Evolutionary conservation across 1,284 basidiomycete species (phyloP).

Genomic region (Ganoderma sp.): DNA sequence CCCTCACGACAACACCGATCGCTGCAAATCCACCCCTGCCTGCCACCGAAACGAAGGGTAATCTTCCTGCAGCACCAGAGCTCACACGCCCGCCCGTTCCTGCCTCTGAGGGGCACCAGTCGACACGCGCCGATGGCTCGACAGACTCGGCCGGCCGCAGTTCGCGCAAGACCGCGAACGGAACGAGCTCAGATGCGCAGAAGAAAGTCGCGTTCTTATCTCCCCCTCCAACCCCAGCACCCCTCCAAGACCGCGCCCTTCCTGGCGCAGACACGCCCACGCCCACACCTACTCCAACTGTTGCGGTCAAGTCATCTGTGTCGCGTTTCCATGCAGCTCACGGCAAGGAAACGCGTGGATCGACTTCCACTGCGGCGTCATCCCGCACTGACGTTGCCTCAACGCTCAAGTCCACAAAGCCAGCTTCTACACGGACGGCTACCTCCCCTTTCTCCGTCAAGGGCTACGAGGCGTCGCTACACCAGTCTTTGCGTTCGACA

Average conservation of each 20-base stretch:
- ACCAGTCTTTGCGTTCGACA: slow-evolving; percentile 71
- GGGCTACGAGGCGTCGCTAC: slow-evolving; percentile 52
- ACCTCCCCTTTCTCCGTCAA: slow-evolving; percentile 67
- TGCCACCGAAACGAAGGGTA: slow-evolving; percentile 32
- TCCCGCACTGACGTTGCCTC: slow-evolving; percentile 51
- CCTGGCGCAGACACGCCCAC: slow-evolving; percentile 48
- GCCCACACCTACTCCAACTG: slow-evolving; percentile 32
- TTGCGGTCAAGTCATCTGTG: slow-evolving; percentile 63
- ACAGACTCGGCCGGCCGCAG: slow-evolving; percentile 56
- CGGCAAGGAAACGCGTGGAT: slow-evolving; percentile 70
- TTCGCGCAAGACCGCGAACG: slow-evolving; percentile 60
- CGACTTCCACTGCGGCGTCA: slow-evolving; percentile 60
- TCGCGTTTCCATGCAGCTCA: slow-evolving; percentile 77
- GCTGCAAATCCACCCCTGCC: slow-evolving; percentile 34
- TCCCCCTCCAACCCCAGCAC: slow-evolving; percentile 68
- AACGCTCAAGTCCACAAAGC: slow-evolving; percentile 44
- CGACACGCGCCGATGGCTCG: slow-evolving; percentile 38
- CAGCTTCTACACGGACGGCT: slow-evolving; percentile 64
- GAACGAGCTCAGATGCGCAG: slow-evolving; percentile 55
- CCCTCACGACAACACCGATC: slow-evolving; percentile 45
- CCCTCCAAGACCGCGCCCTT: slow-evolving; percentile 44
- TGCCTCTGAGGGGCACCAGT: slow-evolving; percentile 32
- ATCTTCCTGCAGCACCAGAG: slow-evolving; percentile 35
- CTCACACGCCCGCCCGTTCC: slow-evolving; percentile 40
- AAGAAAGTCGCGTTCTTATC: slow-evolving; percentile 88